Conservation (phyloP, 192 early-diverging fungal species). For the Geranomyces variabilis region DNA sequence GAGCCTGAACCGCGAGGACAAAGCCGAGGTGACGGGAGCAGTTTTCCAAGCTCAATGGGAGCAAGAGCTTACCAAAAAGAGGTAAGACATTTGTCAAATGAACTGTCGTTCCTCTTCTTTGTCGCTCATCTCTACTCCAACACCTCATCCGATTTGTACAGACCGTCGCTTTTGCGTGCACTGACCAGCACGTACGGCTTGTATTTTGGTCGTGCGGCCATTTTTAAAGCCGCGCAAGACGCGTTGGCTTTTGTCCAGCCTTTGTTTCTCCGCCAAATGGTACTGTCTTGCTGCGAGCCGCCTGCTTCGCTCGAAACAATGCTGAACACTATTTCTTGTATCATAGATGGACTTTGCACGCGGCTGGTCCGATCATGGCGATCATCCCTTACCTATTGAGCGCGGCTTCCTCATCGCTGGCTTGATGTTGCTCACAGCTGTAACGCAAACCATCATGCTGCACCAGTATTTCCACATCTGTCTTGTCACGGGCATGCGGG, state of each 20-base stretch:
- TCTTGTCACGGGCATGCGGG: conserved; percentile 73
- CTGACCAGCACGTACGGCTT: conserved; percentile 63
- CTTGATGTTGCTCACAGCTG: conserved; percentile 75
- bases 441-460: conserved; percentile 76
- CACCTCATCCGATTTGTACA: background rate
- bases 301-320: conserved; percentile 47
- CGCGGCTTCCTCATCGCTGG: conserved; percentile 80
- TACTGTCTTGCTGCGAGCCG: background rate
- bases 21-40: conserved; percentile 59
- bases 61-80: conserved; percentile 63
- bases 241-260: conserved; percentile 79
- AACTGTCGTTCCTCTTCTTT: background rate
- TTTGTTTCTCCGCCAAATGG: conserved; percentile 70
- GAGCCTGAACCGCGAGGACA: conserved; percentile 61
- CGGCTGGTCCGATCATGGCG: conserved; percentile 32
- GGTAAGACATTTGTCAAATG: conserved; percentile 12
- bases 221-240: conserved; percentile 82
- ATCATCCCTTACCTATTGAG: conserved; percentile 61
- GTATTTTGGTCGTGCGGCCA: conserved; percentile 69
- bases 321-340: conserved; percentile 37
- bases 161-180: conserved; percentile 76
- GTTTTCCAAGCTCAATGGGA: conserved; percentile 74
- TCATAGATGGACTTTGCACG: conserved; percentile 46
- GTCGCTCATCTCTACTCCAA: background rate
- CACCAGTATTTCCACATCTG: conserved; percentile 91